phyloP scores from a whole-genome alignment of 2,329 filamentous ascomycete species.

The Fusarium sp. region DNA sequence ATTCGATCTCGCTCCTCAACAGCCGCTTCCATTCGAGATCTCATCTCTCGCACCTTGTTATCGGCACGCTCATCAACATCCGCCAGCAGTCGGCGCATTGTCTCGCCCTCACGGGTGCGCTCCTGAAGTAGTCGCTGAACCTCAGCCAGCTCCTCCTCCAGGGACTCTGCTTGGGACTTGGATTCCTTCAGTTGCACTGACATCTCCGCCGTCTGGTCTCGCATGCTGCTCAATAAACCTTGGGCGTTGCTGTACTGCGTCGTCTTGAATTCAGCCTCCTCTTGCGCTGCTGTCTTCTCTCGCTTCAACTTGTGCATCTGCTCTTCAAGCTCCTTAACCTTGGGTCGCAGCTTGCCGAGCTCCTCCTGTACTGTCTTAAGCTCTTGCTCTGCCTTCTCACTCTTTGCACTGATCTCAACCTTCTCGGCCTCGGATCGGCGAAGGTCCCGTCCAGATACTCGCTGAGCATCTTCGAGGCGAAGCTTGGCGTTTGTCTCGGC shows the following conservation, averaged over 20 bases:
- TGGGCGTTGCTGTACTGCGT: slow-evolving; percentile 90
- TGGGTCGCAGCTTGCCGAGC: slow-evolving; percentile 72
- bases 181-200: slow-evolving; percentile 92
- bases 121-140: slow-evolving; percentile 88
- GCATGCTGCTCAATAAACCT: slow-evolving; percentile 89
- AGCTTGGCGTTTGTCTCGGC: slow-evolving; percentile 79
- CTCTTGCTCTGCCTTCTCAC: slow-evolving; percentile 79
- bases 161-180: slow-evolving; percentile 81
- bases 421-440: slow-evolving; percentile 83
- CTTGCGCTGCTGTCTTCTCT: slow-evolving; percentile 76
- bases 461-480: slow-evolving; percentile 83
- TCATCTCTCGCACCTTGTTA: slow-evolving; percentile 86
- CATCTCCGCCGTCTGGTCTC: slow-evolving; percentile 90
- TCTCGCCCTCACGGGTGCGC: slow-evolving; percentile 91
- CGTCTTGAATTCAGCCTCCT: slow-evolving; percentile 86
- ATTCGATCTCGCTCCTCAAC: slow-evolving; percentile 94
- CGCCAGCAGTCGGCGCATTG: slow-evolving; percentile 88
- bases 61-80: slow-evolving; percentile 90
- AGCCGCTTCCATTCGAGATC: slow-evolving; percentile 86
- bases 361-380: slow-evolving; percentile 81
- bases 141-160: slow-evolving; percentile 93
- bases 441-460: slow-evolving; percentile 80
- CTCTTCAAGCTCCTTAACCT: slow-evolving; percentile 77
- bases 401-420: slow-evolving; percentile 79
- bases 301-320: slow-evolving; percentile 76